These are phyloP conservation scores for Zygosaccharomyces siamensis DNA, from an alignment of 805 yeast genomes.

Conservation along the genomic window DNA sequence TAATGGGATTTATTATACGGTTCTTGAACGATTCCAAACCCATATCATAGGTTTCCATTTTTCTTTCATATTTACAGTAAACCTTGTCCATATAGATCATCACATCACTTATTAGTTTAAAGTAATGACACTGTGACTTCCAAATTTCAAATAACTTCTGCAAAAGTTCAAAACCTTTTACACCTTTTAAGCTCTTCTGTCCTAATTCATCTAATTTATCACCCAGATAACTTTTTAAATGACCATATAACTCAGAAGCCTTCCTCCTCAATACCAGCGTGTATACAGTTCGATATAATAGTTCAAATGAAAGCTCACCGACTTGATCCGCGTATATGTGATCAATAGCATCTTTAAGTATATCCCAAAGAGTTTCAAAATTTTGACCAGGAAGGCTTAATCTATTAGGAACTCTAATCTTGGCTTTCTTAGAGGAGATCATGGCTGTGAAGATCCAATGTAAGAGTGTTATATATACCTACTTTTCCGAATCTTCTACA, in stretches of 20 bases:
- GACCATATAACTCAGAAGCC: constrained; percentile 14
- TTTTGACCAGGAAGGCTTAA: constrained; percentile 37
- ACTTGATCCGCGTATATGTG: constrained; percentile 73
- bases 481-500: not conserved
- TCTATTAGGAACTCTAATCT: constrained; percentile 63
- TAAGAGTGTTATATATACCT: no score
- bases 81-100: constrained; percentile 84
- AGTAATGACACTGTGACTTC: constrained; percentile 66
- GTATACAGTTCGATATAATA: constrained; percentile 74
- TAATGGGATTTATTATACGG: constrained; percentile 47
- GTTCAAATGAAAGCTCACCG: constrained; percentile 72
- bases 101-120: constrained; percentile 78
- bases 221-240: constrained; percentile 12
- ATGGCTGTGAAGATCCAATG: not conserved
- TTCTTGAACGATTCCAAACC: constrained; percentile 67
- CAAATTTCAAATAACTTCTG: constrained; percentile 42
- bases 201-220: constrained; percentile 11
- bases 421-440: constrained; percentile 37
- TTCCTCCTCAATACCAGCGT: constrained; percentile 51
- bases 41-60: constrained; percentile 63
- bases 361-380: constrained; percentile 63
- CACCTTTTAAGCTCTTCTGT: constrained; percentile 6
- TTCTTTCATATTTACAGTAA: constrained; percentile 63
- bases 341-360: constrained; percentile 59
- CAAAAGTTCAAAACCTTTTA: constrained; percentile 35